Conservation (phyloP, 2,329 filamentous ascomycete species). For the Colletotrichum echinochloae region DNA sequence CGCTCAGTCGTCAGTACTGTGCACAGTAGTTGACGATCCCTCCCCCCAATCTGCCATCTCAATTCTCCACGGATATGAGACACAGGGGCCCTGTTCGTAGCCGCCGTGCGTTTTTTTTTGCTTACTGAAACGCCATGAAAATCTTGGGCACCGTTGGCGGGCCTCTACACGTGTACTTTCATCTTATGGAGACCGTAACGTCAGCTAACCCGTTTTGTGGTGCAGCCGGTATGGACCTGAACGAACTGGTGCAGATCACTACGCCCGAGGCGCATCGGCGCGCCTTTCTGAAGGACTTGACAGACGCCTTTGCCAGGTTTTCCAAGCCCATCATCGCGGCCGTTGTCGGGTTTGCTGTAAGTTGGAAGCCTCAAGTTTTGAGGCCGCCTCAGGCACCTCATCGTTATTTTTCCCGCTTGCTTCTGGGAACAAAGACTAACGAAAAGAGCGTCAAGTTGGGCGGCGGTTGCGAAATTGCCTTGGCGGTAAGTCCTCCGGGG, state of each 20-base stretch:
- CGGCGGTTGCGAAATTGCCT: slow-evolving; percentile 63
- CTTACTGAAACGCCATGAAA: slow-evolving; percentile 25
- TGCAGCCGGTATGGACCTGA: slow-evolving; percentile 43
- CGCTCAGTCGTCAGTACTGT: not conserved
- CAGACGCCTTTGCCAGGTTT: slow-evolving; percentile 50
- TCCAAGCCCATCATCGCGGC: slow-evolving; percentile 62
- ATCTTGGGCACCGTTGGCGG: not conserved
- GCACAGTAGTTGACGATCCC: slow-evolving; percentile 14
- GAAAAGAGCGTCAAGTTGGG: slow-evolving; percentile 51
- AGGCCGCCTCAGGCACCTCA: not conserved
- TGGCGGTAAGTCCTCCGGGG: slow-evolving; percentile 51
- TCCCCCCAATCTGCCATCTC: slow-evolving; percentile 27
- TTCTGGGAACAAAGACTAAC: slow-evolving; percentile 19
- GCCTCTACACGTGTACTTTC: slow-evolving; percentile 24
- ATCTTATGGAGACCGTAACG: slow-evolving; percentile 13
- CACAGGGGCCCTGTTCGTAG: slow-evolving; percentile 1
- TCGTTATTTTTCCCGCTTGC: not conserved
- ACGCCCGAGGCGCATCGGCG: slow-evolving; percentile 44
- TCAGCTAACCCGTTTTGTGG: slow-evolving; percentile 32
- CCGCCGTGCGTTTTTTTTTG: slow-evolving; percentile 32
- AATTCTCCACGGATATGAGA: slow-evolving; percentile 38
- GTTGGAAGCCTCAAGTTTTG: slow-evolving; percentile 43
- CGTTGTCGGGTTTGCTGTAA: slow-evolving; percentile 63
- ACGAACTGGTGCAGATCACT: slow-evolving; percentile 42
- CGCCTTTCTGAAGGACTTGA: slow-evolving; percentile 54